Conservation (phyloP, 345 rosid species). For the Atalantia buxifolia region DNA sequence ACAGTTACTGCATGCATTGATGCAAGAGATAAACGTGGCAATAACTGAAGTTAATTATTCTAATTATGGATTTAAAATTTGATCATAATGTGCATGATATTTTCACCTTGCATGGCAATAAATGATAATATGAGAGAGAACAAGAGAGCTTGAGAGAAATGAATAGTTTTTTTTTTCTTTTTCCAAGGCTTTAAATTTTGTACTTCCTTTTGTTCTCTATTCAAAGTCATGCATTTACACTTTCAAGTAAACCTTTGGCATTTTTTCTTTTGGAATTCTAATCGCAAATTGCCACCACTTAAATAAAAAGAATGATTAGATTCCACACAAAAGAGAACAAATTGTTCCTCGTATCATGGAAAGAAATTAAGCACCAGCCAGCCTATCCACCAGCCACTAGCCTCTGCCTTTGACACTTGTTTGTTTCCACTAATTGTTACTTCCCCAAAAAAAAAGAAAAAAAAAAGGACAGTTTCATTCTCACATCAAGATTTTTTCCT, state of each 20-base stretch:
- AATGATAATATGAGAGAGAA: neutral
- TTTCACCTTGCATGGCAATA: constrained; percentile 5
- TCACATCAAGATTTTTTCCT: no score
- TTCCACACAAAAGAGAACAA: constrained; percentile 33
- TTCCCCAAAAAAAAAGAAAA: neutral
- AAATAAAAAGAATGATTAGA: constrained; percentile 21
- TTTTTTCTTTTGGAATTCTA: constrained; percentile 11
- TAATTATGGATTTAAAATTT: neutral
- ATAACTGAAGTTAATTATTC: neutral
- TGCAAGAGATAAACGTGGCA: neutral
- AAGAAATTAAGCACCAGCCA: constrained; percentile 5
- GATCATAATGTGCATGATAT: neutral
- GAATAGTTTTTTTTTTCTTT: neutral
- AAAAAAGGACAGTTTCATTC: neutral
- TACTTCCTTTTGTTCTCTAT: neutral
- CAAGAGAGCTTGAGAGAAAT: neutral
- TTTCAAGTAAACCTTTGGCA: neutral
- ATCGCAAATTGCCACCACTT: constrained; percentile 9
- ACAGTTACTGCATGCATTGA: neutral
- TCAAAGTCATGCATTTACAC: neutral
- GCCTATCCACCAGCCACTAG: constrained; percentile 14
- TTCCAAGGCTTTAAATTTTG: neutral
- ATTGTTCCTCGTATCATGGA: constrained; percentile 38
- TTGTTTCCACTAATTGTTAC: neutral
- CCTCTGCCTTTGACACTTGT: constrained; percentile 19